Conservation (phyloP, 2,329 filamentous ascomycete species). For the Thyridium curvatum region DNA sequence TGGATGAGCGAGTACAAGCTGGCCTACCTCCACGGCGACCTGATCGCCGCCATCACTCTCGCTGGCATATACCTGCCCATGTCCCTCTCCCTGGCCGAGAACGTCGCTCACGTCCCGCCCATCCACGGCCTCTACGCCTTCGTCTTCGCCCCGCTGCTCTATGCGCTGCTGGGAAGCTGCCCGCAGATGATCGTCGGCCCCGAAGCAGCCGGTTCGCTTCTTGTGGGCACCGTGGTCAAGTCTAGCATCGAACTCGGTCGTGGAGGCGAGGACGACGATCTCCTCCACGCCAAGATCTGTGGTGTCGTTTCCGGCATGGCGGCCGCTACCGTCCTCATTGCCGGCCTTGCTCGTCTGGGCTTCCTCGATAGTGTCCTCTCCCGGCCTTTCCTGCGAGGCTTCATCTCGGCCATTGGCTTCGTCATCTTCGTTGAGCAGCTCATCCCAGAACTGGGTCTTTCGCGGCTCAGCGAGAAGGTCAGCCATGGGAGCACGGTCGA, state of each 20-base stretch:
- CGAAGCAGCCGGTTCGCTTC: constrained; percentile 85
- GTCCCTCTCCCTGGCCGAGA: constrained; percentile 87
- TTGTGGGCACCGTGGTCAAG: constrained; percentile 83
- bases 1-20: constrained; percentile 86
- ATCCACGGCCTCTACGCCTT: constrained; percentile 94
- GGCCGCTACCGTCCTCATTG: constrained; percentile 80
- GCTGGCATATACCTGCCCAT: constrained; percentile 98
- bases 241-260: constrained; percentile 65
- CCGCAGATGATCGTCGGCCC: constrained; percentile 92
- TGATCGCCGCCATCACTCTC: constrained; percentile 87
- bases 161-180: constrained; percentile 85
- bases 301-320: constrained; percentile 85
- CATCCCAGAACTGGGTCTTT: constrained; percentile 81
- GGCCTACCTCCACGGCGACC: constrained; percentile 77
- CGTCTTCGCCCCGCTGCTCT: constrained; percentile 85
- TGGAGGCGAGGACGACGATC: constrained; percentile 56
- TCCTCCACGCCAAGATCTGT: constrained; percentile 72
- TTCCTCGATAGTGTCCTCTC: constrained; percentile 94
- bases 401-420: constrained; percentile 94
- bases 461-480: constrained; percentile 49
- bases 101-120: constrained; percentile 85
- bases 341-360: constrained; percentile 77
- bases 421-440: constrained; percentile 95
- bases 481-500: constrained; percentile 80
- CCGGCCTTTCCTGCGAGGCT: constrained; percentile 84